phyloP scores from a whole-genome alignment of 2,329 filamentous ascomycete genomes.

The Akanthomyces lecanii region DNA sequence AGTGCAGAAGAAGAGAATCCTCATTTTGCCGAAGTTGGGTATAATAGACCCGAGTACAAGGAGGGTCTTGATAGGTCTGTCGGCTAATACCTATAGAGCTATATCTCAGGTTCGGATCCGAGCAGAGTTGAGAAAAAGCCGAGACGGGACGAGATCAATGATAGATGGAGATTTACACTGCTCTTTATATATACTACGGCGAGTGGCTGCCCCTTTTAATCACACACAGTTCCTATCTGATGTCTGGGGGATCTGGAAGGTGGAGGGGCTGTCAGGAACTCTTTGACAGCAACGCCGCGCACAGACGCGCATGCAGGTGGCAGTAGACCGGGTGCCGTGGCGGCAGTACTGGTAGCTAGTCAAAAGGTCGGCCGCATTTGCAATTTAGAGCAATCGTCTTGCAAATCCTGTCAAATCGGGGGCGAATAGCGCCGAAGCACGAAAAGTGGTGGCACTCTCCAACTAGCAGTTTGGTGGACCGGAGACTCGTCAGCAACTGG shows the following conservation, averaged over 20 bases:
- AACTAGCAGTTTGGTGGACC: conserved; percentile 8
- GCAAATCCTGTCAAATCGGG: not conserved
- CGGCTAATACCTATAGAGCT: not conserved
- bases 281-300: not conserved
- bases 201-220: not conserved
- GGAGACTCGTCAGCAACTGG: not conserved
- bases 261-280: not conserved
- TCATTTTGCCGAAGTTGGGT: conserved; percentile 26
- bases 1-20: conserved; percentile 41
- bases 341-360: not conserved
- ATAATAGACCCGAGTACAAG: not conserved
- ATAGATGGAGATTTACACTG: not conserved
- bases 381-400: not conserved
- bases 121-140: not conserved
- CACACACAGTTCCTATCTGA: not conserved
- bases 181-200: not conserved
- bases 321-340: not conserved
- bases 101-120: not conserved
- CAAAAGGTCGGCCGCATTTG: no score
- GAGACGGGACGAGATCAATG: not conserved
- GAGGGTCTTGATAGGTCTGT: not conserved
- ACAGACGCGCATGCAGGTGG: conserved; percentile 4
- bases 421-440: not conserved
- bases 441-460: not conserved
- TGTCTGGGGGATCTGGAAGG: conserved; percentile 8